Conservation (phyloP, 129 eudicot species). For the Daucus carota region DH1_v3.0 NC_030383.2:500501-501000, state of each 20-base stretch:
- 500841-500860: too few relatives aligned
- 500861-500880: not conserved
- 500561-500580: not conserved
- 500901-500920: not conserved
- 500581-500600: not conserved
- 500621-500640: not conserved
- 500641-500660: not conserved
- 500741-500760: not conserved
- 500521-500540: not conserved
- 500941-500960: not conserved
- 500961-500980: not conserved
- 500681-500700: not conserved
- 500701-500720: not conserved
- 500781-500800: not conserved
- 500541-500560: not conserved
- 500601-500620: not conserved
- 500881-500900: not conserved
- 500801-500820: not conserved
- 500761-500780: not conserved
- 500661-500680: not conserved
- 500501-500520: not conserved
- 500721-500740: not conserved
- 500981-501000: fast-evolving
- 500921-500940: not conserved
- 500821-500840: not conserved